Evolutionary conservation across 805 yeast species (phyloP), one percentile per base, ranked within the genome.

Genomic region (Starmerella scarabaei): DNA sequence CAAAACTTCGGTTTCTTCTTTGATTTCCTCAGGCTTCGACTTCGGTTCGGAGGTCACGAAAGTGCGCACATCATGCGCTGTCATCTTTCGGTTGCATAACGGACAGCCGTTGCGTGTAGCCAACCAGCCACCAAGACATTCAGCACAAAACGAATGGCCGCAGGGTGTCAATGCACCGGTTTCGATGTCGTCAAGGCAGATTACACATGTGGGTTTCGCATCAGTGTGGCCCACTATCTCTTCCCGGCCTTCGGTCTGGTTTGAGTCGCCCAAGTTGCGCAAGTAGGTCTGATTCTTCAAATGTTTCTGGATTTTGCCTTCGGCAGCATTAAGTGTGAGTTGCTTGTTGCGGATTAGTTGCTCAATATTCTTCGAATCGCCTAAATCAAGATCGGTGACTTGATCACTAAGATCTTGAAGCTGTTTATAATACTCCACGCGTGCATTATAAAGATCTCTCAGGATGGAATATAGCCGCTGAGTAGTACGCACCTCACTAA

Each of bases 131-230:
- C 62, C 67, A 28, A 91, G 64, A 57, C 98, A 91, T 1, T 72
- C 80, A 42, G 73, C 71, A 56, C 98, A 91, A 55, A 80, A 91
- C 50, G 75, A 76, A 59, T 91, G 98, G 0, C 97, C 97, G 67
- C 98, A 91, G 8, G 75, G 75, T 0, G 94, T 79, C 41, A 91
- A 63, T 0, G 91, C 70, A 0, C 98, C 98, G 30, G 75, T 65
- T 3, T 71, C 64, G 36, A 85, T 82, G 1, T 71, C 56, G 3
- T 75, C 68, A 17, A 80, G 72, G 56, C 98, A 91, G 44, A 91
- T 86, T 24, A 77, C 70, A 58, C 98, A 91, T 16, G 29, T 31
- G 8, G 11, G 14, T 19, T 23, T n/a, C 28, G 8, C 30, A 2
- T 21, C 26, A 3, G 40, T n/a, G 11, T 16, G 8, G 5, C 5